Conservation (phyloP, 352 stramenopile species). For the Peronospora farinosa region DNA sequence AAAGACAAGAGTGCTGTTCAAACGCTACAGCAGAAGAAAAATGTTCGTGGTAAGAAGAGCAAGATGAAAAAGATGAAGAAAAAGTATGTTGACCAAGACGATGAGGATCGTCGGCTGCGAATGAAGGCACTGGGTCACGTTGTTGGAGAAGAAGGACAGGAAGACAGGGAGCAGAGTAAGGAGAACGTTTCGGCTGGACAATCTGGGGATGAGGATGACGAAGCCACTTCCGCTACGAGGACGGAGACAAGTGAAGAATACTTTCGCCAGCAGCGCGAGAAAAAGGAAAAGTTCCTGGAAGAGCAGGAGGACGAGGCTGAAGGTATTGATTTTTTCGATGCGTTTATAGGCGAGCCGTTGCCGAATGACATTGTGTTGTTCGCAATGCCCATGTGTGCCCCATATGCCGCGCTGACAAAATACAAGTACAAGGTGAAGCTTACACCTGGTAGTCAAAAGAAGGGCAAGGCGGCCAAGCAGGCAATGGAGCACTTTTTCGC, state of each 20-base stretch:
- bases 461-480: constrained; percentile 86
- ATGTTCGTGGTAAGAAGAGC: constrained; percentile 87
- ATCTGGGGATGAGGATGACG: constrained; percentile 15
- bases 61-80: constrained; percentile 95
- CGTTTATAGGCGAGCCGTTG: constrained; percentile 73
- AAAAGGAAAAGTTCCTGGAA: constrained; percentile 78
- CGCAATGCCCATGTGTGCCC: constrained; percentile 88
- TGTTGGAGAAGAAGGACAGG: constrained; percentile 31
- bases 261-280: constrained; percentile 67
- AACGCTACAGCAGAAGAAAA: constrained; percentile 26
- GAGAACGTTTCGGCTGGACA: constrained; percentile 22
- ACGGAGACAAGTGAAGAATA: constrained; percentile 42
- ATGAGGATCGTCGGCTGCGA: constrained; percentile 90
- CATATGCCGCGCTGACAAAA: constrained; percentile 78
- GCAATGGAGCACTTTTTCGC: constrained; percentile 80
- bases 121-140: constrained; percentile 87
- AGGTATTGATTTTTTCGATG: constrained; percentile 71
- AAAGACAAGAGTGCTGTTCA: constrained; percentile 28
- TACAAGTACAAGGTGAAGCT: constrained; percentile 93
- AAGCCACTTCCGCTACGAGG: constrained; percentile 6
- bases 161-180: constrained; percentile 16
- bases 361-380: constrained; percentile 84
- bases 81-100: constrained; percentile 96
- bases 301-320: constrained; percentile 82
- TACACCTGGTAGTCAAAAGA: constrained; percentile 83